Conservation (phyloP, 768 basidiomycete genomes). For the Termitomyces sp. region DNA sequence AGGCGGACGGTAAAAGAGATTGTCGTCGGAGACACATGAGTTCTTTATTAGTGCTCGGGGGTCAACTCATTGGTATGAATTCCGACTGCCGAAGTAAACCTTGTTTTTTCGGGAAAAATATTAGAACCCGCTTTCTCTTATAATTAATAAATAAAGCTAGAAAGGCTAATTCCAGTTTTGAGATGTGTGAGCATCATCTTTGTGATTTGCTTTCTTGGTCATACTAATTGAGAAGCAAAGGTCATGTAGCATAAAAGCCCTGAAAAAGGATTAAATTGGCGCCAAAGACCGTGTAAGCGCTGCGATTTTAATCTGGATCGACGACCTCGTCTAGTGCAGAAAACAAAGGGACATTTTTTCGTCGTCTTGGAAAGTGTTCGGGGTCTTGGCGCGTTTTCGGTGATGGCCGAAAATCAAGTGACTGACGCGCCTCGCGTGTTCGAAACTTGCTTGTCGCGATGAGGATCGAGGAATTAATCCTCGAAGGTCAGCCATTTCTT, state of each 20-base stretch:
- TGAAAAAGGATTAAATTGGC: neutral
- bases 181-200: neutral
- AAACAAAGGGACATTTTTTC: neutral
- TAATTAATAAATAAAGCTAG: neutral
- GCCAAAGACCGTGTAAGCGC: no score
- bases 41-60: neutral
- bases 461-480: conserved; percentile 93
- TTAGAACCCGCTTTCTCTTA: neutral
- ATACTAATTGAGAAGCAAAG: no score
- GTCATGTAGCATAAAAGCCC: neutral
- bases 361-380: neutral
- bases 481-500: conserved; percentile 60
- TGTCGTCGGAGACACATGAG: neutral
- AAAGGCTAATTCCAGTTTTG: neutral
- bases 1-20: neutral
- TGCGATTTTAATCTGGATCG: neutral
- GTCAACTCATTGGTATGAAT: neutral
- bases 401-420: conserved; percentile 13
- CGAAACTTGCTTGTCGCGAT: conserved; percentile 34
- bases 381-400: conserved; percentile 2
- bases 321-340: neutral
- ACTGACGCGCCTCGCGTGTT: conserved; percentile 13
- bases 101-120: neutral
- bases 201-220: neutral
- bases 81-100: neutral